Conservation (phyloP, 495 filamentous ascomycete species). For the Hypoxylon lenormandii region DNA sequence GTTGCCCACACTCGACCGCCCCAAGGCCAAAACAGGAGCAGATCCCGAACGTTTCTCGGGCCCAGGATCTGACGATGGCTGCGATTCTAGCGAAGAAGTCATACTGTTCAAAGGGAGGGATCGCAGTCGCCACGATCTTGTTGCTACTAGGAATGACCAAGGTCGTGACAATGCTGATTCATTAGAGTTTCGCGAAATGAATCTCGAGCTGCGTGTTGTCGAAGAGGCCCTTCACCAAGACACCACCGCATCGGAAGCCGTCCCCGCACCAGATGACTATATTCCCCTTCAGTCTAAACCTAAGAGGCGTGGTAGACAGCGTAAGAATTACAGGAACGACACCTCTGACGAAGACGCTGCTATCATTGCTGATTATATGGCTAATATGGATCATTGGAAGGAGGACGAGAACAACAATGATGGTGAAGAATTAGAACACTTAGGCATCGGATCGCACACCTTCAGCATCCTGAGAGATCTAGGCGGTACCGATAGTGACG, state of each 20-base stretch:
- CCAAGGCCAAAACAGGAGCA: background rate
- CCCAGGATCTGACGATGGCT: constrained; percentile 55
- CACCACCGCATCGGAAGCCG: constrained; percentile 2
- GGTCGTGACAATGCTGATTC: constrained; percentile 23
- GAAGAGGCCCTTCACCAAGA: constrained; percentile 22
- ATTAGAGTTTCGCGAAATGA: constrained; percentile 27
- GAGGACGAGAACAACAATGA: constrained; percentile 50
- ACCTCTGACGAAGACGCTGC: constrained; percentile 64
- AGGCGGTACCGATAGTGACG: constrained; percentile 60
- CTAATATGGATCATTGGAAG: constrained; percentile 69
- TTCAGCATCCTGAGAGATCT: constrained; percentile 59
- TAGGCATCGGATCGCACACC: constrained; percentile 33
- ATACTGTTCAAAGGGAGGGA: constrained; percentile 72
- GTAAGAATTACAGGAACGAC: background rate
- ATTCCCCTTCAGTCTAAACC: constrained; percentile 33
- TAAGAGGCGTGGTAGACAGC: constrained; percentile 3
- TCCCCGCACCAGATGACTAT: constrained; percentile 17
- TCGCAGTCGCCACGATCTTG: constrained; percentile 7
- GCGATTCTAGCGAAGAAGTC: constrained; percentile 73
- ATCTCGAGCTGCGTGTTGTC: constrained; percentile 23
- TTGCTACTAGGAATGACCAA: constrained; percentile 1
- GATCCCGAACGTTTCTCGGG: background rate
- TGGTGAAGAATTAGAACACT: constrained; percentile 29
- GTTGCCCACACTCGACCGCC: background rate
- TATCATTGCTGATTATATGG: constrained; percentile 78